Base-by-base conservation (phyloP, 805 yeast species). In the Metschnikowia noctiluminum region DNA sequence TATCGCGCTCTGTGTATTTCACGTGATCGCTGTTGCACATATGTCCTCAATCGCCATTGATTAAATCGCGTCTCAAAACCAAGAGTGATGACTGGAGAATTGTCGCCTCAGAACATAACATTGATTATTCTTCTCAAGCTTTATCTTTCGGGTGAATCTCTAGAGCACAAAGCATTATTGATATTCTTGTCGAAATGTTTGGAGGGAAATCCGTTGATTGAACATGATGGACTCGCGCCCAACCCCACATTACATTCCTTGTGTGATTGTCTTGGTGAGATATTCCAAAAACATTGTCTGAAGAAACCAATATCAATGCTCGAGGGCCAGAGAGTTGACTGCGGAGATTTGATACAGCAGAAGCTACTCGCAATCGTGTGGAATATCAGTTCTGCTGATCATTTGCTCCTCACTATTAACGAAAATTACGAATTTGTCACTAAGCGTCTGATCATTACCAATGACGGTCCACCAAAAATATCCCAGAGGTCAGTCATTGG, bases 91-190 rank as follows among this genome's bases (percentile, higher is more conserved):
- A 39, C 35, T 34, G 76, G 71, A 46, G 74, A 67, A 46, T 51
- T 83, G 28, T 77, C 85, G 6, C 82, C 87, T 0, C 74, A 79
- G 48, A 81, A 79, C 53, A 63, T 84, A 0, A 78, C 82, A 1
- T 55, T 82, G 1, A 56, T 82, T 9, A 63, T 76, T 2, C 57
- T 84, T 12, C 69, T 82, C 6, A 71, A 71, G 13, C 75, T 76
- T 0, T 78, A 79, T 54, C 69, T 81, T 40, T 60, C 69, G 11
- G 69, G 69, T 8, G 60, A 61, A 13, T 53, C 77, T 1, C 81
- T 53, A 9, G 35, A 37, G 8, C 35, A 46, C 42, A 49, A 51
- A n/a, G 43, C 13, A 14, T 38, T 52, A 6, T 28, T 52, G 11
- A 28, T 37, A 9, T 46, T 52, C 26, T 11, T 56, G 4, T 37